Evolutionary conservation across 805 yeast genomes (phyloP).

Genomic region (Deakozyma indianensis): DNA sequence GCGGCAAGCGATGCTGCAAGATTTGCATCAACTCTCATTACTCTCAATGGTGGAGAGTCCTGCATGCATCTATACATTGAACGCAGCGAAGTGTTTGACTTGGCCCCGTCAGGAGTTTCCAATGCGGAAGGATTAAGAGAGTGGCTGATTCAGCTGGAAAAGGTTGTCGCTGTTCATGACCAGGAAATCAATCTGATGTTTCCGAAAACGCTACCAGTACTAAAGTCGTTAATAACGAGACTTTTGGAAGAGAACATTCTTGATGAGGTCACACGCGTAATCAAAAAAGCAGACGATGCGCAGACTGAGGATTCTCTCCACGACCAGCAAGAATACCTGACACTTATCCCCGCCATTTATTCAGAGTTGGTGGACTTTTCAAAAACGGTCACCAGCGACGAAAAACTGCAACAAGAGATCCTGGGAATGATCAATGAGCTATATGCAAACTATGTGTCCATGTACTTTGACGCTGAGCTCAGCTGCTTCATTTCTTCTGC

Average conservation of each 20-base stretch:
- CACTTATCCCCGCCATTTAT: slow-evolving; percentile 26
- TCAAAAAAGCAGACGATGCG: slow-evolving; percentile 5
- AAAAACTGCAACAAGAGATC: slow-evolving; percentile 7
- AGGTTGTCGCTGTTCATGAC: slow-evolving; percentile 25
- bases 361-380: neutral
- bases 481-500: slow-evolving; percentile 15
- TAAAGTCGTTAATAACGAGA: slow-evolving; percentile 1
- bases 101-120: slow-evolving; percentile 2
- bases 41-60: slow-evolving; percentile 21
- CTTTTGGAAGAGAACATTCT: slow-evolving; percentile 1
- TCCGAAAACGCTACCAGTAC: slow-evolving; percentile 3
- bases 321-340: slow-evolving; percentile 8
- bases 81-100: neutral
- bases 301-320: slow-evolving; percentile 4
- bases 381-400: neutral
- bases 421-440: slow-evolving; percentile 11
- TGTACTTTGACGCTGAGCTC: slow-evolving; percentile 19
- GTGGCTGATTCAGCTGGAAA: slow-evolving; percentile 18
- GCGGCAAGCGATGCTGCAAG: neutral
- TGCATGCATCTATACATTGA: slow-evolving; percentile 17
- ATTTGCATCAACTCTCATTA: slow-evolving; percentile 19
- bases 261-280: neutral
- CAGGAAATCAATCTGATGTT: slow-evolving; percentile 29
- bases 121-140: slow-evolving; percentile 9
- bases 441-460: slow-evolving; percentile 15